phyloP scores from a whole-genome alignment of 805 yeast species.

The Sugiyamaella floridensis region DNA sequence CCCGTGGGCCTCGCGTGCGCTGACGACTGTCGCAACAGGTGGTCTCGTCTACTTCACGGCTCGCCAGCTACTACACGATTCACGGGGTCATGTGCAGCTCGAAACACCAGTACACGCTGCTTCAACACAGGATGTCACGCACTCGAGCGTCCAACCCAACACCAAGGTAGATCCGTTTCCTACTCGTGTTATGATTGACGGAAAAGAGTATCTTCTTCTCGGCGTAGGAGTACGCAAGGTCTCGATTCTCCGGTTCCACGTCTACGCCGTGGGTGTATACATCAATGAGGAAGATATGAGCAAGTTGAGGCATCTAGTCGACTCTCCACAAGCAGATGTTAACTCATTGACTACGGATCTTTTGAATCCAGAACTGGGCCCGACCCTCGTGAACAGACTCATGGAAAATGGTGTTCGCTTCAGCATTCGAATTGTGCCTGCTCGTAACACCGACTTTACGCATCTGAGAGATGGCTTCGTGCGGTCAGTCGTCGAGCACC shows the following conservation, averaged over 20 bases:
- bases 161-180: conserved; percentile 32
- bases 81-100: background rate
- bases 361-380: conserved; percentile 45
- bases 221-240: conserved; percentile 83
- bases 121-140: background rate
- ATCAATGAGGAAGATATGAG: conserved; percentile 51
- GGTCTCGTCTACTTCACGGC: background rate
- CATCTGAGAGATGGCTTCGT: conserved; percentile 87
- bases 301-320: conserved; percentile 20
- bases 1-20: background rate
- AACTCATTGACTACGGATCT: conserved; percentile 32
- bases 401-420: conserved; percentile 55
- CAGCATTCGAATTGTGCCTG: conserved; percentile 73
- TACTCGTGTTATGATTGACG: conserved; percentile 20
- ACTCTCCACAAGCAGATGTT: background rate
- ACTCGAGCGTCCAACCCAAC: conserved; percentile 27
- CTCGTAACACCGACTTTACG: conserved; percentile 83
- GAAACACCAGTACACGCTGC: background rate
- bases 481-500: conserved; percentile 66
- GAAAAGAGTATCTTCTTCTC: conserved; percentile 44
- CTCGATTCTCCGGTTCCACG: conserved; percentile 73
- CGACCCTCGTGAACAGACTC: conserved; percentile 48
- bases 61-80: background rate
- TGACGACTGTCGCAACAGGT: background rate
- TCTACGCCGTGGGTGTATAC: conserved; percentile 82